A percentile compares a stretch with the other conserved stretches of the same genome.
phyloP scores from a whole-genome alignment of 352 stramenopile species.

The Aphanomyces astaci region DNA sequence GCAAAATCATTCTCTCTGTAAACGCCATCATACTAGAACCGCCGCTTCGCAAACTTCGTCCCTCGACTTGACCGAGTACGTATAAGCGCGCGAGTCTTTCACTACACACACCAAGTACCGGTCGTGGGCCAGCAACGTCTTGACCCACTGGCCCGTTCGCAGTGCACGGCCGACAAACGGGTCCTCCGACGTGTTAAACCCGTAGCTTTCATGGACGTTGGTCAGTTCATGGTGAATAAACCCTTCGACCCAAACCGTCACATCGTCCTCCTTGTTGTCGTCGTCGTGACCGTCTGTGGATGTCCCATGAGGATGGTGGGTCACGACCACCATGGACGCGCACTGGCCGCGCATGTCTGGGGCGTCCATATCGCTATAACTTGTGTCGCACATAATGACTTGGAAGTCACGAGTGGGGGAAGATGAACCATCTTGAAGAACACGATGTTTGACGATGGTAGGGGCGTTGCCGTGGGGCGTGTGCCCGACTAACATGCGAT shows the following conservation, averaged over 20 bases:
- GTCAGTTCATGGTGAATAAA: constrained; percentile 39
- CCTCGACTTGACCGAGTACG: too few species aligned
- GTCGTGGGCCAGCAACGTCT: constrained; percentile 38
- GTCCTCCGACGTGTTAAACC: constrained; percentile 36
- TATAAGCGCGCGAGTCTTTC: neutral
- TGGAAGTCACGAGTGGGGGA: constrained; percentile 57
- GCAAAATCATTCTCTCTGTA: too few species aligned
- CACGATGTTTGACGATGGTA: constrained; percentile 64
- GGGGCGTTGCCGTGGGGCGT: constrained; percentile 88
- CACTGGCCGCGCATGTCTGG: constrained; percentile 73
- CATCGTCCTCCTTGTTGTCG: constrained; percentile 39
- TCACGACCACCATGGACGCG: constrained; percentile 70
- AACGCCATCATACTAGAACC: too few species aligned
- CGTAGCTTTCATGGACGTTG: constrained; percentile 25
- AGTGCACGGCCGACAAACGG: constrained; percentile 42
- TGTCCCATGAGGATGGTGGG: too few species aligned
- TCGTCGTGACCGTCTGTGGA: too few species aligned
- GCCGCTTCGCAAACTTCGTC: too few species aligned
- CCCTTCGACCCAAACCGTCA: constrained; percentile 42
- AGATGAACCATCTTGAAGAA: constrained; percentile 25
- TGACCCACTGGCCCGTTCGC: constrained; percentile 50
- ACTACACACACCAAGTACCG: neutral
- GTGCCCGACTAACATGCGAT: constrained; percentile 85
- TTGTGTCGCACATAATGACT: constrained; percentile 90
- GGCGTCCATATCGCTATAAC: constrained; percentile 74